phyloP scores from a whole-genome alignment of 441 rosid genomes.

The Populus trichocarpa region DNA sequence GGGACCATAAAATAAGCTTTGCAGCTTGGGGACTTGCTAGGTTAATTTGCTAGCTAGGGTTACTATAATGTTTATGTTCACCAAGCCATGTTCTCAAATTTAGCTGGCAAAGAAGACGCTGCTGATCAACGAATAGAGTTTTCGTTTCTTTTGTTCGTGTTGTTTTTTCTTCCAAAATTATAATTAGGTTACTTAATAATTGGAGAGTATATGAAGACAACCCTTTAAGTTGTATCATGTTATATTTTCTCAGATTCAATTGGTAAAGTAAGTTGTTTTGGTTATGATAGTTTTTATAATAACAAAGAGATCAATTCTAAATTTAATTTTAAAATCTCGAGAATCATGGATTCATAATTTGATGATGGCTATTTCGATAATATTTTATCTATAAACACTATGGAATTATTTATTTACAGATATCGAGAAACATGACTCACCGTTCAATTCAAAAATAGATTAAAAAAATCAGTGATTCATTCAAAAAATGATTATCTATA shows the following conservation, averaged over 20 bases:
- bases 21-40: not conserved
- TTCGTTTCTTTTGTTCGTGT: not conserved
- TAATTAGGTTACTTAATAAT: not conserved
- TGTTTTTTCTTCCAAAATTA: not conserved
- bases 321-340: not conserved
- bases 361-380: not conserved
- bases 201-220: not conserved
- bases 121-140: not conserved
- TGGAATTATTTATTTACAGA: too few relatives aligned
- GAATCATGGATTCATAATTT: too few relatives aligned
- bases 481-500: too few relatives aligned
- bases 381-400: too few relatives aligned
- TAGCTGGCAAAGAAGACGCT: not conserved
- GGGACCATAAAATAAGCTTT: slow-evolving; percentile 1
- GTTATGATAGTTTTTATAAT: too few relatives aligned
- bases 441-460: too few relatives aligned
- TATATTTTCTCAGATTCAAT: too few relatives aligned
- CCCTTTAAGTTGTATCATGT: not conserved
- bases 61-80: not conserved
- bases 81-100: slow-evolving; percentile 1
- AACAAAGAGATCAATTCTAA: too few relatives aligned
- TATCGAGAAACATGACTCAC: too few relatives aligned
- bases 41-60: not conserved
- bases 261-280: not conserved
- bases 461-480: too few relatives aligned